A percentile compares a stretch with the other conserved stretches of the same genome.
phyloP scores from a whole-genome alignment of 805 yeast genomes.

The Saccharomycopsis capsularis region DNA sequence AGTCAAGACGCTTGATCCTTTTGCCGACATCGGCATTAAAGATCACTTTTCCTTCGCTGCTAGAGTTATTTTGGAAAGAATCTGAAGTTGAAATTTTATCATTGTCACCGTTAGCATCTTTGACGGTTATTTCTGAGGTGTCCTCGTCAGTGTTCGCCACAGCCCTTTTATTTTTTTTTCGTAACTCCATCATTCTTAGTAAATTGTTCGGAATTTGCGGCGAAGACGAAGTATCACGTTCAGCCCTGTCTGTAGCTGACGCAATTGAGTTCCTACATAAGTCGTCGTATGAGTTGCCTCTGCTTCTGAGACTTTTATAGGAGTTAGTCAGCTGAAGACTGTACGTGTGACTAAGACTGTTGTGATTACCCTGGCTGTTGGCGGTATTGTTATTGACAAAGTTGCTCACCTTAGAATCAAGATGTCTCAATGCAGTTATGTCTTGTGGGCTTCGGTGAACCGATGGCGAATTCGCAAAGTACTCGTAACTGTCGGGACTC shows the following conservation, averaged over 20 bases:
- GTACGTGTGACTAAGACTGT: not conserved
- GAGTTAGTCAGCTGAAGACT: constrained; percentile 7
- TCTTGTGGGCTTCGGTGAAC: constrained; percentile 1
- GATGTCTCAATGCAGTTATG: not conserved
- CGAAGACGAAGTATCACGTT: constrained; percentile 47
- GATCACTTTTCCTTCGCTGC: not conserved
- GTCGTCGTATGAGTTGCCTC: constrained; percentile 19
- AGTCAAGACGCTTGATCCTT: no score
- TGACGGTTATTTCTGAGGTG: not conserved
- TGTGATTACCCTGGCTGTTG: not conserved
- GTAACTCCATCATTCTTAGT: constrained; percentile 46
- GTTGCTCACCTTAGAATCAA: no score
- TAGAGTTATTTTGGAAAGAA: not conserved
- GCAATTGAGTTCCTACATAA: no score
- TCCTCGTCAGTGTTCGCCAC: constrained; percentile 6
- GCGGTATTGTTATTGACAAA: no score
- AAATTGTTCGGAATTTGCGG: constrained; percentile 65
- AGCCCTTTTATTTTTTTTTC: constrained; percentile 32
- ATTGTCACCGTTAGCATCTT: not conserved
- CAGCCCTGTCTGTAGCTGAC: constrained; percentile 1
- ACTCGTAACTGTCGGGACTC: constrained; percentile 8
- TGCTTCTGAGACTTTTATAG: constrained; percentile 23
- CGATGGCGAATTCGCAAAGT: constrained; percentile 4
- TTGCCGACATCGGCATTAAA: not conserved
- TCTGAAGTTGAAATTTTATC: not conserved